These are phyloP conservation scores for Eragrostis tef DNA, from an alignment of 202 grass and related monocot species.

Conservation along the genomic window DNA sequence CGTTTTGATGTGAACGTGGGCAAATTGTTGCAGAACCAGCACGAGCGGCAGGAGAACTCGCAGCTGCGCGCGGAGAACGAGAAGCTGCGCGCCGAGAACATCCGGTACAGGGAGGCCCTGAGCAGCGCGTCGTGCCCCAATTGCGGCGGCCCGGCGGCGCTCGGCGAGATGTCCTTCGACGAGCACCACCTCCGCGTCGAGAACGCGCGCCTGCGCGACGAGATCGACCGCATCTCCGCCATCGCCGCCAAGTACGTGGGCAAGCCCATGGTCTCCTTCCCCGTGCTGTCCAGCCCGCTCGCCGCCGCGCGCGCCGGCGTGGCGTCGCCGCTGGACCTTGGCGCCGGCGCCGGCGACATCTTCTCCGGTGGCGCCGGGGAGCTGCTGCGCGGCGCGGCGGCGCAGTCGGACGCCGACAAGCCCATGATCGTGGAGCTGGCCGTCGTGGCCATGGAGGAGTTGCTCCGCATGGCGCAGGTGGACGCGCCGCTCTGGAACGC, in stretches of 20 bases:
- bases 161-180: constrained; percentile 98
- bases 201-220: constrained; percentile 77
- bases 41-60: constrained; percentile 85
- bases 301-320: constrained; percentile 2
- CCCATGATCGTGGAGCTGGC: constrained; percentile 88
- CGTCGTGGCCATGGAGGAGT: constrained; percentile 93
- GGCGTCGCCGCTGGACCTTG: constrained; percentile 60
- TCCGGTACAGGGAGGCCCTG: constrained; percentile 91
- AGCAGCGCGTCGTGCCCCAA: constrained; percentile 94
- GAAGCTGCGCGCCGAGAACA: constrained; percentile 89
- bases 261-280: constrained; percentile 85
- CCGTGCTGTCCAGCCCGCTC: constrained; percentile 68
- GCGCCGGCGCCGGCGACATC: constrained; percentile 41
- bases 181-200: constrained; percentile 96
- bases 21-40: constrained; percentile 66
- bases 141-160: constrained; percentile 81
- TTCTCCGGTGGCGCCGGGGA: constrained; percentile 56
- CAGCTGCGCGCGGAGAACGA: constrained; percentile 87
- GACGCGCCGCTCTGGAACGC: constrained; percentile 71
- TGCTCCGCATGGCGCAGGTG: constrained; percentile 76
- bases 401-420: constrained; percentile 61
- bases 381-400: constrained; percentile 43
- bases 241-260: constrained; percentile 97
- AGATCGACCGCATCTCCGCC: constrained; percentile 93
- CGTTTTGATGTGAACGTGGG: not conserved